Evolutionary conservation across 768 basidiomycete species (phyloP), one percentile per base, ranked within the genome.

Genomic region (Agrocybe praecox): DNA sequence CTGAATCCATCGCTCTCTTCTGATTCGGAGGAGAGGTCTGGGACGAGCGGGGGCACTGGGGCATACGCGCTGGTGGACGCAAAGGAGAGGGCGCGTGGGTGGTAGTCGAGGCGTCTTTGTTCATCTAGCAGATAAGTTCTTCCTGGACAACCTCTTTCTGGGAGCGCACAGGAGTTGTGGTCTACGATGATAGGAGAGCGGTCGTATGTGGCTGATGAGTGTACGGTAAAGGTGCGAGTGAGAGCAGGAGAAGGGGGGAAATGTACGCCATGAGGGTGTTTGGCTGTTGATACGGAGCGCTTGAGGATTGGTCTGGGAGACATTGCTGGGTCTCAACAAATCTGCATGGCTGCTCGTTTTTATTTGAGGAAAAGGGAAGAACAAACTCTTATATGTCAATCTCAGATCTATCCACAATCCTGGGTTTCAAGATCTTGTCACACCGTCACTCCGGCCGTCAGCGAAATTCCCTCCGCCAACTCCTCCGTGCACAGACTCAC

Each of bases 91-190:
- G 76, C 75, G 40, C 80, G 71, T 4, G 83, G 80, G 62, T 85
- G 83, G 21, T 77, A 69, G 44, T 80, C 78, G 23, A 69, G 73
- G 48, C 33, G 62, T 56, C 36, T 49, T 34, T 60, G 56, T 51
- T 78, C 81, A 51, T 77, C 80, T 50, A 82, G 76, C 58, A 72
- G 71, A 65, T 89, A 90, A 5, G 87, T 89, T 59, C 86, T 80
- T 23, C 88, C 88, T 49, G 87, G 87, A 67, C 87, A 89, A 26
- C 89, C 89, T 57, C 92, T 85, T 63, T 84, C 90, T 33, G 92
- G 92, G 21, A 94, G 79, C 10, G 86, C 85, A 66, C 90, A 92
- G 33, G 78, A 70, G 66, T 92, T 90, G 29, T 87, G 87, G 21
- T 81, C 66, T 61, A 91, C 88, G 66, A 85, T 75, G 67, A 94